These are phyloP conservation scores for Kazachstania kunashirensis DNA, from an alignment of 805 yeast species.

Conservation along the genomic window DNA sequence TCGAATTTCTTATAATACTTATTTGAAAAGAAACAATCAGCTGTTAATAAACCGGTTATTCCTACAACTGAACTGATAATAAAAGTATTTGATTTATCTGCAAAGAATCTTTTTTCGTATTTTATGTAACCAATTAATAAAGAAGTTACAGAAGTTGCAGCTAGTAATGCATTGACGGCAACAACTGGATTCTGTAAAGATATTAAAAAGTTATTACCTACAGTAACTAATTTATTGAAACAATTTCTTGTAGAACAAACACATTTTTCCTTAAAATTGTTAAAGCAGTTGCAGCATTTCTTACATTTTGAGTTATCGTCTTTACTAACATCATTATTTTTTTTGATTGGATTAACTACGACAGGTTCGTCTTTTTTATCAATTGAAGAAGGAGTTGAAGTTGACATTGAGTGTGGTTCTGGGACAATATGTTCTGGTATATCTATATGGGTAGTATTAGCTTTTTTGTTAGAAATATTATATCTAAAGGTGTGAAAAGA, in stretches of 20 bases:
- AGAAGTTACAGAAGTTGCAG: slow-evolving; percentile 39
- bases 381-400: not conserved
- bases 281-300: not conserved
- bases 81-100: slow-evolving; percentile 35
- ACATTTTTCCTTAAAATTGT: not conserved
- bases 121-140: slow-evolving; percentile 39
- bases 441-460: not conserved
- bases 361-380: slow-evolving; percentile 1
- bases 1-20: slow-evolving; percentile 48
- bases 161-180: slow-evolving; percentile 41
- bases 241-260: not conserved
- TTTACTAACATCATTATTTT: no score
- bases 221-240: not conserved
- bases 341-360: not conserved
- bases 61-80: slow-evolving; percentile 45
- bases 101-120: slow-evolving; percentile 41
- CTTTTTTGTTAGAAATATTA: no score
- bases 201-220: not conserved
- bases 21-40: slow-evolving; percentile 45
- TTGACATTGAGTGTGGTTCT: not conserved
- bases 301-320: not conserved
- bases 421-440: slow-evolving; percentile 1
- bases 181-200: slow-evolving; percentile 52
- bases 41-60: slow-evolving; percentile 43
- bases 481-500: no score